Base-by-base conservation (phyloP, 495 filamentous ascomycete genomes). In the Jackrogersella multiformis region DNA sequence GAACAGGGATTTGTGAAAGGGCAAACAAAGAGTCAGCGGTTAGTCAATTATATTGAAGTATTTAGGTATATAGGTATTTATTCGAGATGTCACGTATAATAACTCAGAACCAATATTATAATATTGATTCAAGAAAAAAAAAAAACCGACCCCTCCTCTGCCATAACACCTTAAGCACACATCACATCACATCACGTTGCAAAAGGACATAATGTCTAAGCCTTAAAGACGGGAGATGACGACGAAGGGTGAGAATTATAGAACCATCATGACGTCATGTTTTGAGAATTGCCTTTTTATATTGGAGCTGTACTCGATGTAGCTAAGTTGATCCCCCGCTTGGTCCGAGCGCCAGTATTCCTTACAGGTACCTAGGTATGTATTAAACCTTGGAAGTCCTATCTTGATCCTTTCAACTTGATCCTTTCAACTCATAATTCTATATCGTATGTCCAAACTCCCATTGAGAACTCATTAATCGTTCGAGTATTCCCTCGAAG, bases 261-360 rank as follows among this genome's bases (percentile, higher is more conserved):
- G 42, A 64, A 61, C 35, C 16, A 45, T 64, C 55, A 64, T 69
- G 66, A 69, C 61, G 66, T 69, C 66, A 69, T 69, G 59, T 55
- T 28, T 59, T 49, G 48, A 61, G 48, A 53, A 26, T 35, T 64
- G 6, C 36, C 21, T 56, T 21, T 53, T 46, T 20, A 20, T 46
- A n/a, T 46, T 24, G 42, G 42, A 46, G 42, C 42, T 46, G 35
- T 26, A 9, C 16, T 16, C n/a, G 18, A 26, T 18, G 6, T n/a
- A 10, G 15, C 1, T 44, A 35, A 58, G 16, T 16, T 45, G 45
- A 49, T 26, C n/a, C 53, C 61, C 53, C 16, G 32, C 44, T 28
- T 56, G 39, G 58, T 16, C 32, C 51, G 45, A 63, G 38, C 59
- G 28, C 48, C 49, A 26, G 13, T 30, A 32, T 12, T 24, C 41